These are phyloP conservation scores for Botryotinia globosa DNA, from an alignment of 2,329 filamentous ascomycete species.

Conservation along the genomic window DNA sequence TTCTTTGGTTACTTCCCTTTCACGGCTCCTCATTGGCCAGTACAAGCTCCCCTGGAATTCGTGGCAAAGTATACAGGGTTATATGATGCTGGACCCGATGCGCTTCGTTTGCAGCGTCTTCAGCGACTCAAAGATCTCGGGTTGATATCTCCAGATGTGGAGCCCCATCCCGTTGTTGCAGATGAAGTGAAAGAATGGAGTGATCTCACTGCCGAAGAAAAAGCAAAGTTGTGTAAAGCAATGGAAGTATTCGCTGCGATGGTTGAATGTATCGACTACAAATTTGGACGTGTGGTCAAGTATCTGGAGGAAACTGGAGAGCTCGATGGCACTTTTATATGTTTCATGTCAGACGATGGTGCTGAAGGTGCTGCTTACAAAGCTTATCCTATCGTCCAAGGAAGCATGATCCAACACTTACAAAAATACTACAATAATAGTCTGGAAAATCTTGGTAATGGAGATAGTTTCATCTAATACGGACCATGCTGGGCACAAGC, in stretches of 20 bases:
- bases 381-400: not conserved
- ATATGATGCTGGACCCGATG: not conserved
- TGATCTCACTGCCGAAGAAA: constrained; percentile 45
- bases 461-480: not conserved
- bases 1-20: constrained; percentile 53
- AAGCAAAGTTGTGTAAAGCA: not conserved
- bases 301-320: not conserved
- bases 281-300: not conserved
- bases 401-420: not conserved
- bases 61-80: not conserved
- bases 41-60: not conserved
- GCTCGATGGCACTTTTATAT: not conserved
- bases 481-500: not conserved
- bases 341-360: not conserved
- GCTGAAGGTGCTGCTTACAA: not conserved
- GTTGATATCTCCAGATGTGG: constrained; percentile 5
- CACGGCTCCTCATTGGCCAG: constrained; percentile 47
- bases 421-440: not conserved
- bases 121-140: not conserved
- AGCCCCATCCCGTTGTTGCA: constrained; percentile 28
- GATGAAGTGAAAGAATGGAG: constrained; percentile 23
- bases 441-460: not conserved
- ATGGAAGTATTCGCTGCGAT: not conserved
- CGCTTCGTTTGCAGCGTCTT: not conserved
- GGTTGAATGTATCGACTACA: not conserved